Evolutionary conservation across 306 rosid genomes (phyloP).

Genomic region (Trifolium repens): DNA sequence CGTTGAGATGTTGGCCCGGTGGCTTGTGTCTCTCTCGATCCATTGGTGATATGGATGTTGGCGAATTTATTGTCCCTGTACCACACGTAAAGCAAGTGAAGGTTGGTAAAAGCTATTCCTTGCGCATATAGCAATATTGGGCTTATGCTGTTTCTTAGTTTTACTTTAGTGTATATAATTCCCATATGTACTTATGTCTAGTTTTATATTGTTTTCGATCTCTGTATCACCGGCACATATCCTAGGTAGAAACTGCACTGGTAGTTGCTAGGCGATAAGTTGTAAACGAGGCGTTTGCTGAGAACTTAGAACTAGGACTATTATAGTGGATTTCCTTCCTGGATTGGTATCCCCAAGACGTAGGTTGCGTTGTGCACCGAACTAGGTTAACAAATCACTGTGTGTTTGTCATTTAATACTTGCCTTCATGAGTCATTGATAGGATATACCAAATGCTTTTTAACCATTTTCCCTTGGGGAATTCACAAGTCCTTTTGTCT

Average conservation of each 20-base stretch:
- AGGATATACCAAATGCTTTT: not conserved
- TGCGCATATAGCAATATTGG: constrained; percentile 24
- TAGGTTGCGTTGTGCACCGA: too few species aligned
- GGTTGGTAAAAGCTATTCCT: constrained; percentile 65
- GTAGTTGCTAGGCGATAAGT: too few species aligned
- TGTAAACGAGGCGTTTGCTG: too few species aligned
- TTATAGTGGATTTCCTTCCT: too few species aligned
- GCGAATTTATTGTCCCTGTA: constrained; percentile 93
- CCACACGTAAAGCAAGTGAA: constrained; percentile 99
- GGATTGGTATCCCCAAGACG: too few species aligned
- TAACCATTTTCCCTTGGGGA: not conserved
- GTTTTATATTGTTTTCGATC: constrained; percentile 11
- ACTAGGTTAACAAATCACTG: too few species aligned
- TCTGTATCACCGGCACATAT: constrained; percentile 17
- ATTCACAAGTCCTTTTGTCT: not conserved
- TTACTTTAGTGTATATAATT: constrained; percentile 32
- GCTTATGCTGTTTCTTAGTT: constrained; percentile 23
- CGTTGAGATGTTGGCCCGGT: constrained; percentile 99
- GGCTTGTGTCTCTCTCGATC: constrained; percentile 98
- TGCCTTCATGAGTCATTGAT: not conserved
- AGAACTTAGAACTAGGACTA: too few species aligned
- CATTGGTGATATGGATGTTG: constrained; percentile 94
- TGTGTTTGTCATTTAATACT: constrained; percentile 5
- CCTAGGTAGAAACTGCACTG: too few species aligned
- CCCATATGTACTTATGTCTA: not conserved